Evolutionary conservation across 306 rosid genomes (phyloP).

Genomic region (Crataegus laevigata): DNA sequence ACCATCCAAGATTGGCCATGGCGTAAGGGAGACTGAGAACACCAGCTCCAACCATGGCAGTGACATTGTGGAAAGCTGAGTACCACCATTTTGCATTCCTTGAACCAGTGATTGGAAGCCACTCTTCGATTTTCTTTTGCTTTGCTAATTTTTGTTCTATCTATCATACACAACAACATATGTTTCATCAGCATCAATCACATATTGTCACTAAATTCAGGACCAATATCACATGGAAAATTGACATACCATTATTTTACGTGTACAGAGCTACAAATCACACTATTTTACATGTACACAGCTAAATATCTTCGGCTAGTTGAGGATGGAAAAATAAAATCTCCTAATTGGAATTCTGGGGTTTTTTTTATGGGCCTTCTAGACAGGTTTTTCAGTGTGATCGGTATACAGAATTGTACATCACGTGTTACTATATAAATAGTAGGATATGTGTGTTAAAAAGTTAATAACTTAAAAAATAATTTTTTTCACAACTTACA

Average conservation of each 20-base stretch:
- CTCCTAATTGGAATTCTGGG: not conserved
- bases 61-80: constrained; percentile 61
- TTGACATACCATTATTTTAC: too few species aligned
- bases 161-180: not conserved
- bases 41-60: constrained; percentile 73
- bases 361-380: too few species aligned
- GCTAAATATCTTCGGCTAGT: too few species aligned
- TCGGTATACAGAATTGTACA: too few species aligned
- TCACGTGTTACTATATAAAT: too few species aligned
- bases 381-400: too few species aligned
- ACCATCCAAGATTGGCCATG: constrained; percentile 57
- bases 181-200: not conserved
- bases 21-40: constrained; percentile 60
- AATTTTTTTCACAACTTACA: too few species aligned
- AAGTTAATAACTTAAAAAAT: too few species aligned
- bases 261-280: too few species aligned
- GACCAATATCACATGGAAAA: not conserved
- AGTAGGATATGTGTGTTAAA: accelerated
- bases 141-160: constrained; percentile 11
- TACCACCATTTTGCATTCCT: constrained; percentile 70
- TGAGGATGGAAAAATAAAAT: too few species aligned
- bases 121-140: constrained; percentile 41
- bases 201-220: not conserved
- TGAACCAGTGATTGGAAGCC: constrained; percentile 57
- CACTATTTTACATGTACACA: too few species aligned